phyloP scores from a whole-genome alignment of 106 monocot species.

The Allium sativum region DNA sequence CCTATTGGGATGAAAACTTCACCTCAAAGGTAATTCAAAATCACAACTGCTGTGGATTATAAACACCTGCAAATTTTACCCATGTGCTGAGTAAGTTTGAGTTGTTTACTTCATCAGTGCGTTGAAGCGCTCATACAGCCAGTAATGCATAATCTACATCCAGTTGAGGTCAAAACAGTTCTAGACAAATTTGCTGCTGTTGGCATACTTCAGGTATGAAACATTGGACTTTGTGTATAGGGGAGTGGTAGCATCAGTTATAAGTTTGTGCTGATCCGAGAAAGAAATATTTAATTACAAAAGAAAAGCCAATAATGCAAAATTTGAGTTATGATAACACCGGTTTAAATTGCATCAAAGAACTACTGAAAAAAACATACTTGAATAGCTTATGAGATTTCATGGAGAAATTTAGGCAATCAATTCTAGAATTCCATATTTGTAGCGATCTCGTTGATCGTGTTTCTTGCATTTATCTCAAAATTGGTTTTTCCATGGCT shows the following conservation, averaged over 20 bases:
- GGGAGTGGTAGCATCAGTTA: not conserved
- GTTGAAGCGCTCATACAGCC: conserved; percentile 66
- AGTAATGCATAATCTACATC: conserved; percentile 41
- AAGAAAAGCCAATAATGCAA: too few relatives aligned
- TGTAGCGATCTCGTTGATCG: not conserved
- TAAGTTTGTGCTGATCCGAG: not conserved
- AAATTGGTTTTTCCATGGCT: not conserved
- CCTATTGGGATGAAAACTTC: conserved; percentile 91
- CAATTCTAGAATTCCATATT: not conserved
- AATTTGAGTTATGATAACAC: too few relatives aligned
- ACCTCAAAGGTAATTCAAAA: conserved; percentile 59
- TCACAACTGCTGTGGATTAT: not conserved
- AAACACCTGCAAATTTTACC: not conserved
- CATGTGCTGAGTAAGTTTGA: not conserved
- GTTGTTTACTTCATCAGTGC: conserved; percentile 28
- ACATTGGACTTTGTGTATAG: not conserved
- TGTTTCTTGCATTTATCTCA: not conserved
- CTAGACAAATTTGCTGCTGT: conserved; percentile 91
- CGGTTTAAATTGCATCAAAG: too few relatives aligned
- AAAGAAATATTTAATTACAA: too few relatives aligned
- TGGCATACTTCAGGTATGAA: conserved; percentile 76
- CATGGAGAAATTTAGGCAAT: not conserved
- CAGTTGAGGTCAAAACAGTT: conserved; percentile 52
- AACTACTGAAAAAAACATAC: too few relatives aligned
- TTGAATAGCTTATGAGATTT: too few relatives aligned